Evolutionary conservation across 371 early-diverging fungal species (phyloP), one percentile per base, ranked within the genome.

Genomic region (Pancytospora philotis): DNA sequence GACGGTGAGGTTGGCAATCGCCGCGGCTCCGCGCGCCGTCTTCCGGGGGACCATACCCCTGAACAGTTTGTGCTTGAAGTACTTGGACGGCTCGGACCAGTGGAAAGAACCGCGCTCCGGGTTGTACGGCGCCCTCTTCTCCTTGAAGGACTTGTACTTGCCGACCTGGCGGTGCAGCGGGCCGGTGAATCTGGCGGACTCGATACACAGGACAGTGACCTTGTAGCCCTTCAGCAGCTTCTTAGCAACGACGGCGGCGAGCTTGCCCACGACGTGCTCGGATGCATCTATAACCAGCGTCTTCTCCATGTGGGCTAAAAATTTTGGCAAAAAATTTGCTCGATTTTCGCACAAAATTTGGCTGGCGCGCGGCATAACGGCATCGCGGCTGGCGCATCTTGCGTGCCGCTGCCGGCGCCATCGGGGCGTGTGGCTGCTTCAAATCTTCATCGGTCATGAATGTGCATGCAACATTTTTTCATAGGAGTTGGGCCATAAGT

Each of bases 41-140:
- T 93, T 96, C 87, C 95, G 93, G 66, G 95, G 95, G 76, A 95
- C 80, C 98, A 98, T 98, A 78, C 96, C 94, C 77, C 74, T 95
- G 81, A 96, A 85, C 55, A 90, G 86, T 81, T 91, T 90, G 85
- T 87, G 90, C 34, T n/a, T 62, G 85, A 98, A 90, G 85, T 92
- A 90, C 83, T 90, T 91, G 68, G 92, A 91, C 62, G 98, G 98
- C 73, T 95, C 93, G 57, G 83, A 83, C 75, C 92, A 94, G 83
- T 98, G 99, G 90, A 93, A 95, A 52, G 95, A 88, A 80, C 98
- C 98, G 77, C 87, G 89, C 68, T 81, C 81, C 81, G 98, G 98
- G 87, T 98, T 98, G 78, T 94, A 90, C 80, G 92, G 75, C 83
- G 90, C 90, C 82, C 95, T 93, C 89, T 98, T 98, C 84, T 88